Evolutionary conservation across 2,329 filamentous ascomycete species (phyloP).

Genomic region (Elsinoe ampelina): DNA sequence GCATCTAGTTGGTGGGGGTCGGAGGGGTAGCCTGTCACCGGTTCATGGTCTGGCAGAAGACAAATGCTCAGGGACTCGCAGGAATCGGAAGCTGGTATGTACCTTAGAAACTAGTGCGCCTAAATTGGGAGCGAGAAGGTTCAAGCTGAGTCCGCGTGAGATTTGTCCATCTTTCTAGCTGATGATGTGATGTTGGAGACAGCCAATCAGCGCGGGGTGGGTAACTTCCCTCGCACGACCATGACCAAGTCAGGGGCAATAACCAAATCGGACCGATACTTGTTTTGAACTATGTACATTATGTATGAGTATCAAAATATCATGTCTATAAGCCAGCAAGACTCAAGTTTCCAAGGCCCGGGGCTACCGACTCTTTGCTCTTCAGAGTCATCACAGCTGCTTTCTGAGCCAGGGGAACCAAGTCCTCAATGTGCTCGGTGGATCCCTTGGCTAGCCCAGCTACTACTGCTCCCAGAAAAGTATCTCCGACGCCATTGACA

Average conservation of each 20-base stretch:
- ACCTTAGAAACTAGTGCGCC: too few relatives aligned
- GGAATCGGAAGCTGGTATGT: neutral
- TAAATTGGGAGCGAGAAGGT: too few relatives aligned
- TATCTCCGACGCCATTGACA: conserved; percentile 92
- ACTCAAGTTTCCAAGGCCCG: conserved; percentile 41
- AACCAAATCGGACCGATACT: too few relatives aligned
- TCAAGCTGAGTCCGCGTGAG: too few relatives aligned
- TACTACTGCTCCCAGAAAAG: conserved; percentile 77
- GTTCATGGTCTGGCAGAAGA: neutral
- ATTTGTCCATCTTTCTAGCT: conserved; percentile 4
- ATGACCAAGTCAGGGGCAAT: neutral
- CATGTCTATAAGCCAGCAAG: neutral
- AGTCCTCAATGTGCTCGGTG: conserved; percentile 39
- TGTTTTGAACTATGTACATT: neutral
- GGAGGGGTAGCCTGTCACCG: neutral
- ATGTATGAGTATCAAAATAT: neutral
- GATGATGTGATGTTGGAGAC: conserved; percentile 5
- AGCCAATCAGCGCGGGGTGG: neutral
- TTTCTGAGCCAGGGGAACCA: conserved; percentile 72
- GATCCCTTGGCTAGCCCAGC: conserved; percentile 60
- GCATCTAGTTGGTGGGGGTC: conserved; percentile 8
- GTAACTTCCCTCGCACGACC: neutral
- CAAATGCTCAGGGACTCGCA: neutral
- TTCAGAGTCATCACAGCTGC: conserved; percentile 72
- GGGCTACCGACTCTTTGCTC: conserved; percentile 63